phyloP scores from a whole-genome alignment of 495 filamentous ascomycete species.

The Mytilinidion resinicola region DNA sequence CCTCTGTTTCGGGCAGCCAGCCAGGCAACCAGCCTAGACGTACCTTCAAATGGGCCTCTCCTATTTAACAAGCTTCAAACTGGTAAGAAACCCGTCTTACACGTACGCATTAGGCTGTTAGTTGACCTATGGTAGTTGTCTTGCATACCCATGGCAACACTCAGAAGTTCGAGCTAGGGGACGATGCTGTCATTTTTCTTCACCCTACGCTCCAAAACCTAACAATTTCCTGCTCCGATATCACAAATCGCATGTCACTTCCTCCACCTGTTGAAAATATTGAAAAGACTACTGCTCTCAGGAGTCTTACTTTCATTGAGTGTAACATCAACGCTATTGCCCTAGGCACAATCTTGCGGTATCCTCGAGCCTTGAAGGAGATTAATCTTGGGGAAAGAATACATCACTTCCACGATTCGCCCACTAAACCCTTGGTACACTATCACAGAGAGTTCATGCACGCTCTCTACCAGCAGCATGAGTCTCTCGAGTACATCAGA shows the following conservation, averaged over 20 bases:
- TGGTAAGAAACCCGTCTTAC: conserved; percentile 6
- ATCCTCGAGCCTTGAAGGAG: conserved; percentile 20
- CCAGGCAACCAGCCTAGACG: neutral
- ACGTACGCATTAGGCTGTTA: neutral
- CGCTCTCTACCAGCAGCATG: conserved; percentile 11
- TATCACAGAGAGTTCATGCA: conserved; percentile 8
- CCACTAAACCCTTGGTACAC: neutral
- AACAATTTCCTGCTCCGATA: conserved; percentile 16
- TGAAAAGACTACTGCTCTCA: conserved; percentile 10
- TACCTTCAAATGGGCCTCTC: neutral
- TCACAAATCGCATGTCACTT: neutral
- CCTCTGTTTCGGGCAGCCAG: conserved; percentile 2
- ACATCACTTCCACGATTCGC: conserved; percentile 8
- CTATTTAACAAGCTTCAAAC: conserved; percentile 15
- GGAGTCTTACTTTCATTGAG: conserved; percentile 18
- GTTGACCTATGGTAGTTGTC: neutral
- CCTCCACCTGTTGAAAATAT: neutral
- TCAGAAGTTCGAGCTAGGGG: conserved; percentile 10
- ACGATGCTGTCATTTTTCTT: conserved; percentile 15
- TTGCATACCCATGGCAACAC: conserved; percentile 7
- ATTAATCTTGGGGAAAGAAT: conserved; percentile 19
- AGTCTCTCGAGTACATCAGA: conserved; percentile 13
- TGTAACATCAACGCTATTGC: conserved; percentile 21
- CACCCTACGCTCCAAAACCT: conserved; percentile 22
- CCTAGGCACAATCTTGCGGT: conserved; percentile 10